These are phyloP conservation scores for Sordaria brevicollis DNA, from an alignment of 495 filamentous ascomycete genomes.

Conservation along the genomic window DNA sequence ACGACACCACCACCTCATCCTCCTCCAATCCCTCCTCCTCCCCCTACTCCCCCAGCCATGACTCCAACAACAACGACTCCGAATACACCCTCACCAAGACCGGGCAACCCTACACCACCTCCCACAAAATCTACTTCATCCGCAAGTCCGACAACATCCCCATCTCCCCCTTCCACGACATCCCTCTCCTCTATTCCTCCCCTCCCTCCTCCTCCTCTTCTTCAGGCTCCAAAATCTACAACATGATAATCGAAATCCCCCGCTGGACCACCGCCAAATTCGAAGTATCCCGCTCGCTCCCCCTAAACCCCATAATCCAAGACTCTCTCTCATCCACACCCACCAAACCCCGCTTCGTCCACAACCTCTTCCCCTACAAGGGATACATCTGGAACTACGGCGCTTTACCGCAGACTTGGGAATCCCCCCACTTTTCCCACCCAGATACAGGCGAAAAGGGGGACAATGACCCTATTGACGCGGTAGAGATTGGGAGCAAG, in stretches of 20 bases:
- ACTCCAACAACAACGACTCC: background rate
- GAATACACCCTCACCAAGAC: background rate
- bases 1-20: too few relatives aligned
- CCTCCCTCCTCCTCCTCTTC: too few relatives aligned
- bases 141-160: background rate
- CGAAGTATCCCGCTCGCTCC: slow-evolving; percentile 4
- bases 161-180: slow-evolving; percentile 4
- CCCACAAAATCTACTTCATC: background rate
- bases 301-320: slow-evolving; percentile 18
- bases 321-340: slow-evolving; percentile 1
- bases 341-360: slow-evolving; percentile 4
- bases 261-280: slow-evolving; percentile 21
- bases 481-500: slow-evolving; percentile 7
- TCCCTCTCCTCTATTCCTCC: background rate
- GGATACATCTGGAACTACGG: slow-evolving; percentile 22
- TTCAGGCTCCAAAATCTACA: slow-evolving; percentile 8
- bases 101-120: background rate
- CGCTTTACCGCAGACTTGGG: slow-evolving; percentile 17
- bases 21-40: too few relatives aligned
- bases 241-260: slow-evolving; percentile 23
- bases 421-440: slow-evolving; percentile 5
- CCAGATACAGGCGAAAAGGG: slow-evolving; percentile 1
- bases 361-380: slow-evolving; percentile 14
- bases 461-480: slow-evolving; percentile 20
- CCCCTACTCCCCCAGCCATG: background rate